Conservation (phyloP, 2,329 filamentous ascomycete species). For the Colletotrichum musae region DNA sequence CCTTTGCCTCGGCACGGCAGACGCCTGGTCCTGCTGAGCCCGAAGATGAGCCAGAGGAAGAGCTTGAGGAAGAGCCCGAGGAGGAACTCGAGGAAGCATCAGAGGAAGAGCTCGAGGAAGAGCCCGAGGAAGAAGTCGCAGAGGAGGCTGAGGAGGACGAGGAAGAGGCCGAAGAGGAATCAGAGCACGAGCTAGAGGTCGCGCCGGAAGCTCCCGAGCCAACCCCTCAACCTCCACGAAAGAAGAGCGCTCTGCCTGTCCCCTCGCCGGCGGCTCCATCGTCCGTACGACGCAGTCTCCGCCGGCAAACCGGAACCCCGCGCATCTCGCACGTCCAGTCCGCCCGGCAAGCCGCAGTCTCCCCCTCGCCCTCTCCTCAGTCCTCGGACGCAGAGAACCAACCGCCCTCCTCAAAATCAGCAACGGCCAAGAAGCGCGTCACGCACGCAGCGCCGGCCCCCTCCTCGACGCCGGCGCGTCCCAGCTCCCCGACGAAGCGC, state of each 20-base stretch:
- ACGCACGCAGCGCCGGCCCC: slow-evolving; percentile 59
- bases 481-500: slow-evolving; percentile 73
- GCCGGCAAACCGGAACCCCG: slow-evolving; percentile 57
- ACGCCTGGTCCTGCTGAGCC: slow-evolving; percentile 35
- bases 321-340: slow-evolving; percentile 60
- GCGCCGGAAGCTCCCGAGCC: slow-evolving; percentile 36
- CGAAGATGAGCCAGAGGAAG: slow-evolving; percentile 10
- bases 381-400: slow-evolving; percentile 87
- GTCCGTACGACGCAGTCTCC: slow-evolving; percentile 50
- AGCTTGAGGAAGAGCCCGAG: background rate
- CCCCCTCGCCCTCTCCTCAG: slow-evolving; percentile 78
- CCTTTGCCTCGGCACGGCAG: slow-evolving; percentile 39
- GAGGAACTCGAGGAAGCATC: slow-evolving; percentile 4
- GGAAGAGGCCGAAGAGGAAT: slow-evolving; percentile 16
- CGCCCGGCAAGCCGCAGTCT: slow-evolving; percentile 68
- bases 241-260: slow-evolving; percentile 48
- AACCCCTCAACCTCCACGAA: slow-evolving; percentile 39
- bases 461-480: slow-evolving; percentile 55
- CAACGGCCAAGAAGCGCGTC: slow-evolving; percentile 62
- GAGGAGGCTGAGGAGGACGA: background rate
- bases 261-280: slow-evolving; percentile 42
- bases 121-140: slow-evolving; percentile 1
- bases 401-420: slow-evolving; percentile 77
- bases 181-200: slow-evolving; percentile 18
- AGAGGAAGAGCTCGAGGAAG: background rate